A percentile compares a stretch with the other conserved stretches of the same genome.
phyloP scores from a whole-genome alignment of 202 grass and related monocot species.

The Setaria italica region DNA sequence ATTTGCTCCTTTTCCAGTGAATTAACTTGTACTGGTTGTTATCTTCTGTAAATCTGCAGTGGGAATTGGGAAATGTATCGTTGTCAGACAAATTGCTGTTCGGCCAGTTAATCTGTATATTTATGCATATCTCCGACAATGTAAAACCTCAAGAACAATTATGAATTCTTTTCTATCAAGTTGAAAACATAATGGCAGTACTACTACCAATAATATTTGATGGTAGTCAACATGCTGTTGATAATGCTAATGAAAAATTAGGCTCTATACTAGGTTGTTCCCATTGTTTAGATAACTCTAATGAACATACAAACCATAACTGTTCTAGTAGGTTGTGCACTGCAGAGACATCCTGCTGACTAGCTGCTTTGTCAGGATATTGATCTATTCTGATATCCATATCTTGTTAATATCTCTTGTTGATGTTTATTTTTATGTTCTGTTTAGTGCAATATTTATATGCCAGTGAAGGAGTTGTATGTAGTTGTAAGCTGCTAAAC shows the following conservation, averaged over 20 bases:
- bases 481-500: background rate
- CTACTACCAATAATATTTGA: background rate
- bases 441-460: background rate
- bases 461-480: background rate
- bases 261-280: background rate
- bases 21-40: background rate
- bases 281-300: background rate
- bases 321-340: background rate
- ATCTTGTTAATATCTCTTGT: background rate
- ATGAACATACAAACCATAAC: background rate
- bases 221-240: background rate
- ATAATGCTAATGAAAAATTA: background rate
- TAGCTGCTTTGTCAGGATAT: background rate
- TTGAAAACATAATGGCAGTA: background rate
- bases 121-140: background rate
- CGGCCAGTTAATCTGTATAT: background rate
- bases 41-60: background rate
- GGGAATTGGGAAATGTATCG: background rate
- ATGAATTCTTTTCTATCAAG: background rate
- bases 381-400: background rate
- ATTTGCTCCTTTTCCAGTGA: background rate
- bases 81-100: background rate
- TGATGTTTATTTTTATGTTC: background rate
- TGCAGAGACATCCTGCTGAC: background rate
- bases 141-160: background rate